A percentile compares a stretch with the other conserved stretches of the same genome.
Evolutionary conservation across 2,329 filamentous ascomycete genomes (phyloP).

Genomic region (Aspergillus sp.): DNA sequence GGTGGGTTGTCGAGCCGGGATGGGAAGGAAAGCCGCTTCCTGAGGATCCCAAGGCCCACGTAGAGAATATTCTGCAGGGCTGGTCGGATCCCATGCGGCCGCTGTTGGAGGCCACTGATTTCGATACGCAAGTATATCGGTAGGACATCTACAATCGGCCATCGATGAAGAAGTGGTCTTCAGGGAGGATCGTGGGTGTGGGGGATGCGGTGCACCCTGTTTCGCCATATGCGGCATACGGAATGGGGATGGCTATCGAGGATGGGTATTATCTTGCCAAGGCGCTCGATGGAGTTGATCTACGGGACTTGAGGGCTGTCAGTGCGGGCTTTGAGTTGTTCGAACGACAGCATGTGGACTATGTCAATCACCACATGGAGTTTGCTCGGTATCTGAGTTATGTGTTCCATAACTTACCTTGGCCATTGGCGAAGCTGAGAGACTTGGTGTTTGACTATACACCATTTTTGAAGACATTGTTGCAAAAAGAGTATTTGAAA

Average conservation of each 20-base stretch:
- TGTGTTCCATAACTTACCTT: slow-evolving; percentile 3
- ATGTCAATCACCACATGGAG: slow-evolving; percentile 11
- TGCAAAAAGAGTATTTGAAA: neutral
- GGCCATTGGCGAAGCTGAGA: slow-evolving; percentile 3
- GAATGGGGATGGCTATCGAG: slow-evolving; percentile 11
- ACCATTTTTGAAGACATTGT: neutral
- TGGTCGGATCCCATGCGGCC: slow-evolving; percentile 8
- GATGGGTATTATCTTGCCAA: slow-evolving; percentile 8
- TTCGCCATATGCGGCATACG: slow-evolving; percentile 10
- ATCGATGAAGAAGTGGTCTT: slow-evolving; percentile 9
- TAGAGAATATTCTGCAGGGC: neutral
- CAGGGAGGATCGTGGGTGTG: neutral
- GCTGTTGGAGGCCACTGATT: neutral
- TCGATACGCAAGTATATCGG: slow-evolving; percentile 3
- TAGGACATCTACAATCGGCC: slow-evolving; percentile 10
- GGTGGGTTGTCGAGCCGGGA: slow-evolving; percentile 25
- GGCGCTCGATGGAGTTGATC: slow-evolving; percentile 1
- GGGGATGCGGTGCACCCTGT: slow-evolving; percentile 7
- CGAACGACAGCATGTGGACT: neutral
- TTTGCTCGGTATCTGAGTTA: neutral
- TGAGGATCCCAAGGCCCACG: slow-evolving; percentile 11
- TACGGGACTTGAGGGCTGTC: neutral
- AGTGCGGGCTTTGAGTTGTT: slow-evolving; percentile 7
- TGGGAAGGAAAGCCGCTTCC: slow-evolving; percentile 23
- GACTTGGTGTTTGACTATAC: slow-evolving; percentile 11